Base-by-base conservation (phyloP, 2,329 filamentous ascomycete species). In the Verticillium zaregamsianum region DNA sequence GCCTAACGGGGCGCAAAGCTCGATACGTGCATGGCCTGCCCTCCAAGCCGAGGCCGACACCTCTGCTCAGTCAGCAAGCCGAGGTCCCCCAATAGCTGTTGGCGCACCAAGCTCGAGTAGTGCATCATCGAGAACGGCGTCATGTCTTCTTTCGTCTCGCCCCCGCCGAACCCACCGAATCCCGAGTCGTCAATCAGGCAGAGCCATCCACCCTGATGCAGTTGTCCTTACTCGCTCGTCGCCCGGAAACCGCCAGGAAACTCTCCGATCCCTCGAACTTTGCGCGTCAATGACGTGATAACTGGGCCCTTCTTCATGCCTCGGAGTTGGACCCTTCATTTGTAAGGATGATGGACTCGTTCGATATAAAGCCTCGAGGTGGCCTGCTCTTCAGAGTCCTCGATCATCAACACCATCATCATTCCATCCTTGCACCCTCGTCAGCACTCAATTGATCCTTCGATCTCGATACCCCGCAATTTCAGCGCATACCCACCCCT, bases 381-480 rank as follows among this genome's bases (percentile, higher is more conserved):
- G 11, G 33, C 59, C 55, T 55, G 58, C 37, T 40, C 12, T n/a
- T 45, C 28, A 23, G 31, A n/a, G 9, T 25, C 14, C 11, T 20
- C 59, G 28, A 54, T 17, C 45, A 57, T 17, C 54, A 54, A 12
- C 54, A 8, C 7, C 15, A 20, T n/a, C 45, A 57, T 20, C 54
- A 3, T 9, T 11, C 15, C 9, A 55, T 25, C 58, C 11, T 4
- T 11, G 11, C 17, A 28, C 4, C 28, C n/a, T 23, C 28, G 15
- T 37, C n/a, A 52, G 45, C 45, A 52, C 45, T 52, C 45, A 23
- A 52, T 57, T 8, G 55, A 57, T 57, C 31, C 55, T 17, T 3
- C 45, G 35, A 52, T 35, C 54, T 63, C 35, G 54, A 62, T 55
- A 60, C 57, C 60, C 35, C 55, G 55, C 37, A 32, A 15, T 12